Conservation (phyloP, 768 basidiomycete species). For the Aureoboletus auriporus region DNA sequence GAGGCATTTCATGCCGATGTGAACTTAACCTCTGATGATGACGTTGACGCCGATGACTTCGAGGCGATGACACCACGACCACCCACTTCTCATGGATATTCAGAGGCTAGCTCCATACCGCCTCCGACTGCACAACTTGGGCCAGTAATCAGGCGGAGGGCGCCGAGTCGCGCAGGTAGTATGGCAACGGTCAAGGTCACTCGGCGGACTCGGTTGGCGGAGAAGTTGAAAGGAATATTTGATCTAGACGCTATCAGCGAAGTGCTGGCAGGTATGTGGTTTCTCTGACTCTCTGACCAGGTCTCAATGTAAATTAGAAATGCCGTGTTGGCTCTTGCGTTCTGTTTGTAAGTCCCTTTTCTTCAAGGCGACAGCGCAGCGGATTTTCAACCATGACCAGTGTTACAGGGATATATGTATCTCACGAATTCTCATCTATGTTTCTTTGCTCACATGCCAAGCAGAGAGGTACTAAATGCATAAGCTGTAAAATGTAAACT, state of each 20-base stretch:
- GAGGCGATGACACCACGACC: constrained; percentile 47
- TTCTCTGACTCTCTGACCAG: not conserved
- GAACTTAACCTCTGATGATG: constrained; percentile 43
- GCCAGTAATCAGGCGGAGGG: constrained; percentile 20
- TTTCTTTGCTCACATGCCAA: constrained; percentile 95
- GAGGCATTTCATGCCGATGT: constrained; percentile 30
- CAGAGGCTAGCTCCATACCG: constrained; percentile 1
- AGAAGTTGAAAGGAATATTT: constrained; percentile 88
- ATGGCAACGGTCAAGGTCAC: constrained; percentile 69
- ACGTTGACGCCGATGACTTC: constrained; percentile 56
- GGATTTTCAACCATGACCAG: constrained; percentile 35
- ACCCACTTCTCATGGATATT: constrained; percentile 16
- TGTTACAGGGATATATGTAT: constrained; percentile 97
- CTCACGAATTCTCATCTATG: constrained; percentile 90
- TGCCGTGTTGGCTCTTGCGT: constrained; percentile 91
- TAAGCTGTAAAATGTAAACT: constrained; percentile 1
- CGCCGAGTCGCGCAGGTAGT: constrained; percentile 48
- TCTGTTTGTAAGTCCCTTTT: constrained; percentile 68
- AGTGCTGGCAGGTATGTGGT: constrained; percentile 69
- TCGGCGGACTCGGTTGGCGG: constrained; percentile 70
- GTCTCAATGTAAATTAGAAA: constrained; percentile 47
- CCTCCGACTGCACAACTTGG: constrained; percentile 15
- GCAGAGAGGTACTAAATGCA: constrained; percentile 62
- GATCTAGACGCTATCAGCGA: constrained; percentile 77
- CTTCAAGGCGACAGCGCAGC: not conserved